Evolutionary conservation across 2,329 filamentous ascomycete species (phyloP).

Genomic region (Knufia fluminis): DNA sequence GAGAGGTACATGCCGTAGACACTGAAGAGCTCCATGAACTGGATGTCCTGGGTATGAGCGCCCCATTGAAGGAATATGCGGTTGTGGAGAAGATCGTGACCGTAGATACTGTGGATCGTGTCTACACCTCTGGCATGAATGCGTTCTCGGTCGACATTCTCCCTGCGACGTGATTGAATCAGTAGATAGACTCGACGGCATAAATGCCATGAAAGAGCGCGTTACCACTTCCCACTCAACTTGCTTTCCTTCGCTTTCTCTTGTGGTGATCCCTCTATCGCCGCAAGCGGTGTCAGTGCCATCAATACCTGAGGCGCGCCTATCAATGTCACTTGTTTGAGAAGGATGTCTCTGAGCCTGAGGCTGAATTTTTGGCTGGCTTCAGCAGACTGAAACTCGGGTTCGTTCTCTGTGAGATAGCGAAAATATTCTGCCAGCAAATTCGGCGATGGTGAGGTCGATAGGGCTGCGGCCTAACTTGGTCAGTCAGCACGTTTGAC

Average conservation of each 20-base stretch:
- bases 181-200: background rate
- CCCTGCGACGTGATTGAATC: conserved; percentile 12
- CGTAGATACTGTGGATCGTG: conserved; percentile 26
- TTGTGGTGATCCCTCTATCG: conserved; percentile 21
- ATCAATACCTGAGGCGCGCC: conserved; percentile 27
- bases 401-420: conserved; percentile 19
- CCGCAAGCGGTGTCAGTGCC: conserved; percentile 25
- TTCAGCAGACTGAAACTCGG: conserved; percentile 12
- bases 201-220: background rate
- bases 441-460: conserved; percentile 22
- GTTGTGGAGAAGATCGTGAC: conserved; percentile 22
- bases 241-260: conserved; percentile 15
- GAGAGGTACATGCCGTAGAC: conserved; percentile 53
- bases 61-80: conserved; percentile 27
- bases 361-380: conserved; percentile 12
- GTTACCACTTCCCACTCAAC: conserved; percentile 18
- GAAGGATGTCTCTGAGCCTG: conserved; percentile 25
- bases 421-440: conserved; percentile 25
- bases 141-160: conserved; percentile 18
- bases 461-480: conserved; percentile 21
- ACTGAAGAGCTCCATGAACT: conserved; percentile 63
- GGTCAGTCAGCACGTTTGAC: background rate
- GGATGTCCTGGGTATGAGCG: conserved; percentile 41
- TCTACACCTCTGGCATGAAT: conserved; percentile 25
- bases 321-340: conserved; percentile 28